Evolutionary conservation across 108 stramenopile species (phyloP), one percentile per base, ranked within the genome.

Genomic region (Aurantiochytrium sp.): DNA sequence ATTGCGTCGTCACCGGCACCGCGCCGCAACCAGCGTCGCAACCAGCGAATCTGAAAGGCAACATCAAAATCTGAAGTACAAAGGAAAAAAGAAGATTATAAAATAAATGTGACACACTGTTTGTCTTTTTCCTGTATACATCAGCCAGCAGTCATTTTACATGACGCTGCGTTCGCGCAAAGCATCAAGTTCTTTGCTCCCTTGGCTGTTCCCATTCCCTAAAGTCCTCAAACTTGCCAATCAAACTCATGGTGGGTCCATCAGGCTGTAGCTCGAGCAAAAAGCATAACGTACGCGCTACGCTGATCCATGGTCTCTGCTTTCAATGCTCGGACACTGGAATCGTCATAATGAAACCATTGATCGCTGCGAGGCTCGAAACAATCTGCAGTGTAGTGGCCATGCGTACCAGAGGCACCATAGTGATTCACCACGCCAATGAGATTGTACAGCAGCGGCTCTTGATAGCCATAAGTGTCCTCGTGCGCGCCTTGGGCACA

Each of bases 381-480:
- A 0, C 35, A 43, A 29, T 90, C 60, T 4, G 91, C 91, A 5
- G 89, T 91, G 51, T 91, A 91, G 58, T 91, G 91, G 5, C 91
- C 91, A 5, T 53, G 29, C 21, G 72, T n/a, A 18, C 64, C 64
- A 0, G 64, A 69, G 0, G 47, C 25, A 16, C 91, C 91, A 6
- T 42, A 58, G 58, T 91, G 91, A 60, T 91, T 89, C 8, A 44
- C 43, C n/a, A 72, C 88, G 16, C 71, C 87, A 44, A 47, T 25
- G 21, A 91, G 59, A 23, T 89, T 69, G 87, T 91, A 91, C n/a
- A 83, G 4, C 8, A 60, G 71, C 49, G 53, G 18, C 18, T 69
- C 64, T n/a, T 6, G 25, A 18, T 69, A 42, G 14, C 35, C 64
- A 18, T 16, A 69, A 0, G 25, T 28, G 64, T 69, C 64, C 8